Conservation (phyloP, 116 monocot species). For the Phalaenopsis hybrid region DNA sequence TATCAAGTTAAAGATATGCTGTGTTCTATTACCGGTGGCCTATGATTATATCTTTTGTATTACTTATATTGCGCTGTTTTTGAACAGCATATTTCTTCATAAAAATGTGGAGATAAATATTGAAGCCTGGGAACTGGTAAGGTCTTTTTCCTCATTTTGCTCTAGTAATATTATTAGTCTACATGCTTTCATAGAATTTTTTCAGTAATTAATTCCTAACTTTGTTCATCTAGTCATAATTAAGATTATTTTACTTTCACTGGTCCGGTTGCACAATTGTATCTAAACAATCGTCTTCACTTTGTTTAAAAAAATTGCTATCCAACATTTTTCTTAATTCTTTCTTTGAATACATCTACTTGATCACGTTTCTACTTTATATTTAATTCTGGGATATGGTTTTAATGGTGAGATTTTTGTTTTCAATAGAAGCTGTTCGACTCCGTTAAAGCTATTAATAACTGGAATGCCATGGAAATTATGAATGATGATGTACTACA, state of each 20-base stretch:
- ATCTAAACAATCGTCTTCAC: neutral
- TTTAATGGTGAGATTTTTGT: neutral
- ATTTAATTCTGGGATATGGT: neutral
- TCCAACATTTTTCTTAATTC: neutral
- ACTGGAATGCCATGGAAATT: neutral
- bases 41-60: neutral
- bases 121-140: constrained; percentile 81
- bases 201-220: neutral
- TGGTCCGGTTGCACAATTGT: neutral
- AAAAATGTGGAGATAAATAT: constrained; percentile 24
- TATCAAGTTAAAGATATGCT: neutral
- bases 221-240: neutral
- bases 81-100: constrained; percentile 36
- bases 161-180: neutral
- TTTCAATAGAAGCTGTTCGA: neutral
- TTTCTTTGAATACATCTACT: neutral
- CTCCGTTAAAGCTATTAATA: neutral
- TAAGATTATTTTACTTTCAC: neutral
- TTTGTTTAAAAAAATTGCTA: neutral
- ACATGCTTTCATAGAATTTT: neutral
- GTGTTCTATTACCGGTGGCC: neutral
- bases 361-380: neutral
- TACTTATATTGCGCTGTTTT: constrained; percentile 11
- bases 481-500: neutral
- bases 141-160: neutral